Evolutionary conservation across 1,139 yeast species (phyloP).

Genomic region (Barnettozyma hawaiiensis): DNA sequence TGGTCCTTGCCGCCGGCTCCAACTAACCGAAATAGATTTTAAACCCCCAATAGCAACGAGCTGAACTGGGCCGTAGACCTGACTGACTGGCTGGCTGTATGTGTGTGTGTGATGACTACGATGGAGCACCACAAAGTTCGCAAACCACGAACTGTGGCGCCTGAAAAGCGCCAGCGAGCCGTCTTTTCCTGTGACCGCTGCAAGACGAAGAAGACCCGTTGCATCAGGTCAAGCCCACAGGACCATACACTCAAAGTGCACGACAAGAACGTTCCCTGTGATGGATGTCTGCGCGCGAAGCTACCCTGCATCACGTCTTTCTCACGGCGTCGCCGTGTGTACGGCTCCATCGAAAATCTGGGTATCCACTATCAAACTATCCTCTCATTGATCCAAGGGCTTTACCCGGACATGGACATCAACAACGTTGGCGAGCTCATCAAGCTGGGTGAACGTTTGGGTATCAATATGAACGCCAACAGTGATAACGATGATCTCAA

Average conservation of each 20-base stretch:
- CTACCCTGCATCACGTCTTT: slow-evolving; percentile 36
- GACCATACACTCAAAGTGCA: slow-evolving; percentile 18
- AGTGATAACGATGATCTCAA: slow-evolving; percentile 8
- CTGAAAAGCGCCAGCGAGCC: slow-evolving; percentile 35
- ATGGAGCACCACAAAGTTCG: slow-evolving; percentile 7
- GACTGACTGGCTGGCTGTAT: not conserved
- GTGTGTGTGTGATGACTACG: not conserved
- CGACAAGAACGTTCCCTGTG: slow-evolving; percentile 36
- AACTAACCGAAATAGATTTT: slow-evolving; percentile 3
- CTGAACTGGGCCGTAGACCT: no score
- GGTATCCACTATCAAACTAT: slow-evolving; percentile 37
- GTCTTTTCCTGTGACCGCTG: slow-evolving; percentile 43
- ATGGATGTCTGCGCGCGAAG: slow-evolving; percentile 33
- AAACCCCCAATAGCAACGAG: no score
- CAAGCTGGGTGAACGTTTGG: slow-evolving; percentile 31
- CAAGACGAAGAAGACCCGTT: slow-evolving; percentile 38
- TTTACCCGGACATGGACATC: slow-evolving; percentile 39
- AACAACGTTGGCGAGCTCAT: slow-evolving; percentile 34
- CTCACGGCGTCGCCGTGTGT: slow-evolving; percentile 34
- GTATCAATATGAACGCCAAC: slow-evolving; percentile 30
- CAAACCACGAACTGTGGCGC: slow-evolving; percentile 31
- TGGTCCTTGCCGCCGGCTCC: no score
- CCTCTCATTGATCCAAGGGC: slow-evolving; percentile 31
- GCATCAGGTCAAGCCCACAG: slow-evolving; percentile 28
- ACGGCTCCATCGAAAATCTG: slow-evolving; percentile 35